Base-by-base conservation (phyloP, 495 filamentous ascomycete genomes). In the Podospora didyma region DNA sequence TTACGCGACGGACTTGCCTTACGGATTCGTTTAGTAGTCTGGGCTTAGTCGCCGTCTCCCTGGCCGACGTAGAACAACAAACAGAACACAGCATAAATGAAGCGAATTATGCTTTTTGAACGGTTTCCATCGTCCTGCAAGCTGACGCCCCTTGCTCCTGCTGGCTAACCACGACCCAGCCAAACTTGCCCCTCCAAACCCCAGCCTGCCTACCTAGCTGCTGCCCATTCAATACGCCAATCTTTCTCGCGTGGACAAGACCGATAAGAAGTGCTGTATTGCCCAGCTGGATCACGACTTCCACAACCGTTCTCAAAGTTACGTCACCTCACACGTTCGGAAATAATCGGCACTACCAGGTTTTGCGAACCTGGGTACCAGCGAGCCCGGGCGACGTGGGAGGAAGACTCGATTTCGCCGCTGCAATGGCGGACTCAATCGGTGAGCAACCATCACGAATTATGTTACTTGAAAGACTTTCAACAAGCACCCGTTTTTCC, bases 401-500 rank as follows among this genome's bases (percentile, higher is more conserved):
- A 42, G 39, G 39, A 42, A 14, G 39, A 42, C n/a, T 42, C n/a
- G 39, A 14, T 17, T 42, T 12, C 39, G 39, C n/a, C 39, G 39
- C n/a, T 42, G 14, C 49, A 53, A 58, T 58, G 56, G 56, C 56
- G 17, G 56, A 58, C 49, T 58, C 56, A 20, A 37, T 58, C 21
- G 52, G 52, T 54, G n/a, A 34, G 52, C 17, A 12, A 24, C 37
- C 34, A 7, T 24, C 52, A 6, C 24, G 4, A 23, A 34, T 10
- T 35, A 19, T 11, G 37, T 22, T 14, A 45, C 12, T 17, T 12
- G 9, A 20, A n/a, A n/a, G n/a, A n/a, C n/a, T n/a, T n/a, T n/a
- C n/a, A n/a, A n/a, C n/a, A n/a, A n/a, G n/a, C n/a, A 49, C 57
- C 65, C 71, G 35, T 61, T 62, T 23, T 49, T 51, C 21, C 21